phyloP scores from a whole-genome alignment of 192 early-diverging fungal genomes.

The Coemansia sp. region DNA sequence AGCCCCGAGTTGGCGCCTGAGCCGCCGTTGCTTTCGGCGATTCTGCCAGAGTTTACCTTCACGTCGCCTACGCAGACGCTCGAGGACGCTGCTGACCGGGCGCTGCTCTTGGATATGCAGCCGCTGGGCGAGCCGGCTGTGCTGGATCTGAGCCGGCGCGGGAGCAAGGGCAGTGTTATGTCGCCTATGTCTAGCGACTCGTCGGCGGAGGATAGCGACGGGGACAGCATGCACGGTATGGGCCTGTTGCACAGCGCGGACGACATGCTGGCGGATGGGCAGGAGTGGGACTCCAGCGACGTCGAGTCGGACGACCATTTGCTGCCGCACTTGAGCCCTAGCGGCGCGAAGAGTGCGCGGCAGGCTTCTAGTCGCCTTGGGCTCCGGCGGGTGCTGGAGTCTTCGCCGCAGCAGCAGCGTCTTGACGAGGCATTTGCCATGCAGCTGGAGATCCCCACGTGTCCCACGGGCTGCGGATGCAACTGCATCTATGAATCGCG shows the following conservation, averaged over 20 bases:
- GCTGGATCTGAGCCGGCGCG: not conserved
- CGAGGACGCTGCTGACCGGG: not conserved
- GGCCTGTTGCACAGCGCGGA: no score
- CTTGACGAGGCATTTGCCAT: conserved; percentile 6
- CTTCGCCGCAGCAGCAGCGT: not conserved
- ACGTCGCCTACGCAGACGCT: not conserved
- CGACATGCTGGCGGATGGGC: not conserved
- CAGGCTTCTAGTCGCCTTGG: not conserved
- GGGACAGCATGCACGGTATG: not conserved
- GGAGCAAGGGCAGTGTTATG: conserved; percentile 5
- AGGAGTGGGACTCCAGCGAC: conserved; percentile 22
- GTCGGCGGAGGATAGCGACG: not conserved
- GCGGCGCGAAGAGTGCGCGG: no score
- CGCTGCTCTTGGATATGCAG: not conserved
- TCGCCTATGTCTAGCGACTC: conserved; percentile 9
- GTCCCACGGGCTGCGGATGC: conserved; percentile 48
- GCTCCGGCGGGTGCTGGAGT: not conserved
- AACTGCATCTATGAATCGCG: conserved; percentile 42
- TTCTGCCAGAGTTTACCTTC: not conserved
- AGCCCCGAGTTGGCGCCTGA: not conserved
- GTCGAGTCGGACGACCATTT: conserved; percentile 35
- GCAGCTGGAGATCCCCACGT: conserved; percentile 37
- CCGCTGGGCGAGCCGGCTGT: not conserved
- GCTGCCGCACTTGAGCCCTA: not conserved
- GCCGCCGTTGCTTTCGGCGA: not conserved